Conservation (phyloP, 2,329 filamentous ascomycete species). For the Tothia fuscella region DNA sequence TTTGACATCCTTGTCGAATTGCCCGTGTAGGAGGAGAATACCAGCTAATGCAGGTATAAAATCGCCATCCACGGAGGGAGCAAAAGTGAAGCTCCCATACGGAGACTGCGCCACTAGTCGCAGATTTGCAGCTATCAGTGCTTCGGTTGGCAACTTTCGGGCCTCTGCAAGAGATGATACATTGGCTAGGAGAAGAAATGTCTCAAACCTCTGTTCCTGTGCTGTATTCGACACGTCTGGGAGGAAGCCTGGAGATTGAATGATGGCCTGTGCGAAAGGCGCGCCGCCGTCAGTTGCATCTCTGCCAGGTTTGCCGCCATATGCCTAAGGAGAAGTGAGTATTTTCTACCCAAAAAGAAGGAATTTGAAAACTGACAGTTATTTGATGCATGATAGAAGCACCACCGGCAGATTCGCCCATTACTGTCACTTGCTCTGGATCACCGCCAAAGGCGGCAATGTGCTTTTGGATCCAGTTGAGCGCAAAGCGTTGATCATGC, state of each 20-base stretch:
- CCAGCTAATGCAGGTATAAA: slow-evolving; percentile 12
- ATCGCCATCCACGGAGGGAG: slow-evolving; percentile 17
- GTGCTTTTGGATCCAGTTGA: slow-evolving; percentile 29
- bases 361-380: slow-evolving; percentile 13
- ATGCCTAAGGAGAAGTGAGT: slow-evolving; percentile 16
- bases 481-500: slow-evolving; percentile 27
- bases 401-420: slow-evolving; percentile 27
- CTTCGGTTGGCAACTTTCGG: slow-evolving; percentile 20
- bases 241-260: slow-evolving; percentile 29
- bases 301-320: slow-evolving; percentile 27
- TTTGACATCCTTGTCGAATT: slow-evolving; percentile 24
- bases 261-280: slow-evolving; percentile 27
- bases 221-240: slow-evolving; percentile 17
- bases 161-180: slow-evolving; percentile 23
- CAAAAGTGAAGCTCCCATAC: slow-evolving; percentile 25
- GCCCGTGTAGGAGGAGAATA: slow-evolving; percentile 24
- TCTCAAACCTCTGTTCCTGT: slow-evolving; percentile 21
- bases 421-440: slow-evolving; percentile 24
- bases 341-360: not conserved
- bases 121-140: slow-evolving; percentile 23
- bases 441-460: slow-evolving; percentile 29
- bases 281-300: slow-evolving; percentile 14
- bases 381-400: slow-evolving; percentile 29
- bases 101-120: slow-evolving; percentile 19
- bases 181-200: slow-evolving; percentile 22